Conservation (phyloP, 306 rosid genomes). For the Gynostemma pentaphyllum region DNA sequence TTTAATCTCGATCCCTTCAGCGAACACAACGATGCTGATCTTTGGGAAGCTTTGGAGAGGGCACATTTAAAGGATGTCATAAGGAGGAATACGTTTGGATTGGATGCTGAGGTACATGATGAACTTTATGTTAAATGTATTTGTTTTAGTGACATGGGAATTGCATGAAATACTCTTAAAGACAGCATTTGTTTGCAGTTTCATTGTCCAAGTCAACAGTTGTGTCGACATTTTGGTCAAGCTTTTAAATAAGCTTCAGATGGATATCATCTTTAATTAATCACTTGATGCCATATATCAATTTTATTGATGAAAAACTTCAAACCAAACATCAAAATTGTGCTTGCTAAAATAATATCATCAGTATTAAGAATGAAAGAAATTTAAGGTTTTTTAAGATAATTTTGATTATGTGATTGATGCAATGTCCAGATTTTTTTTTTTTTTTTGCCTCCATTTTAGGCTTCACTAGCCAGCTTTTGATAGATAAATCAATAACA, state of each 20-base stretch:
- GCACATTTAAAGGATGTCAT: conserved; percentile 43
- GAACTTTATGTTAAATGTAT: not conserved
- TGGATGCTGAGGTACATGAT: conserved; percentile 35
- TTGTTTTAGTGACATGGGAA: not conserved
- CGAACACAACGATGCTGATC: conserved; percentile 44
- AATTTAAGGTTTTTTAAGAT: too few relatives aligned
- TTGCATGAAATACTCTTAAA: not conserved
- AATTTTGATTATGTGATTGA: too few relatives aligned
- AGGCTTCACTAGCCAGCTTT: too few relatives aligned
- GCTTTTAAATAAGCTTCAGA: not conserved
- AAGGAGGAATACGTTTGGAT: conserved; percentile 30
- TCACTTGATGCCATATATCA: too few relatives aligned
- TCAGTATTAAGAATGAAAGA: too few relatives aligned
- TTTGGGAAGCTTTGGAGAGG: conserved; percentile 49
- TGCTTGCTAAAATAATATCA: too few relatives aligned
- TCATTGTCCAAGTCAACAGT: not conserved
- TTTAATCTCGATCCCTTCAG: conserved; percentile 47
- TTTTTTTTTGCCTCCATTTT: too few relatives aligned
- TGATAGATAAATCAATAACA: too few relatives aligned
- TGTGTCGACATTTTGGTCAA: not conserved
- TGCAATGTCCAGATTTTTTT: too few relatives aligned
- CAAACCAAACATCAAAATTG: not conserved
- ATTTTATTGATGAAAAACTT: not conserved
- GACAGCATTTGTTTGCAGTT: not conserved
- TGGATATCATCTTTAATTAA: not conserved